Base-by-base conservation (phyloP, 2,329 filamentous ascomycete species). In the Myriosclerotinia curreyana region DNA sequence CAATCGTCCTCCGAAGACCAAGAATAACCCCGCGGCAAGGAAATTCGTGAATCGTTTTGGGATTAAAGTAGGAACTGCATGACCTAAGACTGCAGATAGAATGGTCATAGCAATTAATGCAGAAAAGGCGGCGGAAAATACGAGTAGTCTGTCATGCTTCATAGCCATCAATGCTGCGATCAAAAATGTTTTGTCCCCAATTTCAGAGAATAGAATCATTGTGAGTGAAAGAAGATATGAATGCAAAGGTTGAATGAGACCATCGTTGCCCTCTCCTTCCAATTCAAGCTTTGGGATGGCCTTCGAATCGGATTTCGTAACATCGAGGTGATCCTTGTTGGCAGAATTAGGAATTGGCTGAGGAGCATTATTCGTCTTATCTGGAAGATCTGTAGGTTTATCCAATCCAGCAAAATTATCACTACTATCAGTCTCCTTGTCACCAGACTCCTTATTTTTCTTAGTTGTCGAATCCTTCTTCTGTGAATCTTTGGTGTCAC, bases 81-180 rank as follows among this genome's bases (percentile, higher is more conserved):
- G 95, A 25, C 95, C 95, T 3, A 98, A 83, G 7, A 98, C 82
- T 11, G 95, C 95, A 1, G 95, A 98, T 20, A 99, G 84, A 12
- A 98, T 84, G 0, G 95, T 99, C 95, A 99, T 99, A 75, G 90
- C 85, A 66, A 96, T 85, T 53, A 99, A 82, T 12, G 95, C 96
- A 61, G 88, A 87, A 72, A 96, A 94, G n/a, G 95, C 95, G 9
- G 95, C 92, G 2, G 91, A 90, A 78, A 99, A 99, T 67, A 99
- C 95, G 15, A 98, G 84, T 68, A 96, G 80, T 60, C 95, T 89
- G 67, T 95, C 90, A 73, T 99, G 94, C 75, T 96, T 95, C 95
- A 99, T 99, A 15, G 95, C 95, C 95, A 99, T 99, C 22, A 99
- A 85, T 9, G 93, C 94, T 8, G 95, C 95, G 28, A 99, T 92